A percentile compares a stretch with the other conserved stretches of the same genome.
These are phyloP conservation scores for Thamnidium elegans DNA, from an alignment of 192 early-diverging fungal genomes.

Conservation along the genomic window DNA sequence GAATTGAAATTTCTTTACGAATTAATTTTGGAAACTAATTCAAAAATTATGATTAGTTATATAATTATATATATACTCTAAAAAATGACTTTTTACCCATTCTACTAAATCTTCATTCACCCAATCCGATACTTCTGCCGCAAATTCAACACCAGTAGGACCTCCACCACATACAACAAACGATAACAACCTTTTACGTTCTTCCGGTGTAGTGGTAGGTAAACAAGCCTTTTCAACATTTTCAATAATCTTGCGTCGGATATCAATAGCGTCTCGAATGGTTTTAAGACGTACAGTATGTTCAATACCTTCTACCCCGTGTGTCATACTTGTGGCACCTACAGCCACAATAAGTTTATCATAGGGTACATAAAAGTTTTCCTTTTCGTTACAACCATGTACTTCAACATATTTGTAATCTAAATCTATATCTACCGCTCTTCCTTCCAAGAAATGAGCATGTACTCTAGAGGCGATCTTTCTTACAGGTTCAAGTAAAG, in stretches of 20 bases:
- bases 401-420: constrained; percentile 51
- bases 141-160: constrained; percentile 67
- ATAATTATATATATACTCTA: no score
- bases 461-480: constrained; percentile 40
- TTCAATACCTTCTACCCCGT: constrained; percentile 64
- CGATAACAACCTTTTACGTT: constrained; percentile 57
- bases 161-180: constrained; percentile 78
- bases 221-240: constrained; percentile 66
- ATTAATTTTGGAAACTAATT: constrained; percentile 64
- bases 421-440: constrained; percentile 50
- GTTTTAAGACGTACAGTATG: constrained; percentile 61
- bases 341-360: constrained; percentile 57
- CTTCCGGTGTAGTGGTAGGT: constrained; percentile 57
- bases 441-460: constrained; percentile 48
- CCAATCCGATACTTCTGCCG: constrained; percentile 56
- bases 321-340: constrained; percentile 55
- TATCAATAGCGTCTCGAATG: constrained; percentile 60
- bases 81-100: no score
- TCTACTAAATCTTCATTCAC: constrained; percentile 56
- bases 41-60: not conserved
- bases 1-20: constrained; percentile 51
- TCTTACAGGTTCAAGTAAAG: constrained; percentile 52
- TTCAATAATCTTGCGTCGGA: constrained; percentile 55
- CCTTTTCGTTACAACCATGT: constrained; percentile 20
- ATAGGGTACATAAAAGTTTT: constrained; percentile 52